Base-by-base conservation (phyloP, 2,329 filamentous ascomycete species). In the Aureobasidium sp. region DNA sequence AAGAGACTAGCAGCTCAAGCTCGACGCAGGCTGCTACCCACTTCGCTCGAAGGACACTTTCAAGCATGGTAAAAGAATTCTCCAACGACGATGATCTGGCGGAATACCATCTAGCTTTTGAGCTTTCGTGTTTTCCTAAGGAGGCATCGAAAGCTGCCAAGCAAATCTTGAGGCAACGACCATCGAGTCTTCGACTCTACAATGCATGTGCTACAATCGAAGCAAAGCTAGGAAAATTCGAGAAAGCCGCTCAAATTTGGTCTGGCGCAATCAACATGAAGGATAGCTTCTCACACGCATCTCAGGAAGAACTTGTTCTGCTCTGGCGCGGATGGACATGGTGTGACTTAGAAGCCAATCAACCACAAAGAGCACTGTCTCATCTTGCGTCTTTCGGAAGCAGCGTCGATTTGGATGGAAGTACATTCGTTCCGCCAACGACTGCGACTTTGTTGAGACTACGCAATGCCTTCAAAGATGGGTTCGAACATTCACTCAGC, bases 201-300 rank as follows among this genome's bases (percentile, higher is more conserved):
- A 88, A 91, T 66, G 84, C 86, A 0, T 96, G 93, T 69, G 90
- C 88, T 0, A 74, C 90, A 15, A 83, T 91, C 3, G 90, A 96
- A 72, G 79, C 75, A 66, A 76, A 78, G 1, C 81, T 80, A 34
- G 83, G 80, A 0, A 86, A 87, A 29, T 66, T 70, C 1, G 78
- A 83, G 0, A 76, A 84, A 50, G 86, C 88, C 5, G 75, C 79
- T 27, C 85, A 83, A 57, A 85, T 94, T 0, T 82, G 93, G 67
- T 72, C 79, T 1, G 87, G 87, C 1, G 86, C 90, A 1, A 76
- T 90, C n/a, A 77, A 77, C 3, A 83, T 86, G 79, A 78, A 75
- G 59, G 69, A 70, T n/a, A 74, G 69, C 2, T 75, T 80, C 27
- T 63, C 71, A 5, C 66, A 72, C 25, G 62, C 65, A 6, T 70